Evolutionary conservation across 169 alveolate genomes (phyloP).

Genomic region (Plasmodium relictum): DNA sequence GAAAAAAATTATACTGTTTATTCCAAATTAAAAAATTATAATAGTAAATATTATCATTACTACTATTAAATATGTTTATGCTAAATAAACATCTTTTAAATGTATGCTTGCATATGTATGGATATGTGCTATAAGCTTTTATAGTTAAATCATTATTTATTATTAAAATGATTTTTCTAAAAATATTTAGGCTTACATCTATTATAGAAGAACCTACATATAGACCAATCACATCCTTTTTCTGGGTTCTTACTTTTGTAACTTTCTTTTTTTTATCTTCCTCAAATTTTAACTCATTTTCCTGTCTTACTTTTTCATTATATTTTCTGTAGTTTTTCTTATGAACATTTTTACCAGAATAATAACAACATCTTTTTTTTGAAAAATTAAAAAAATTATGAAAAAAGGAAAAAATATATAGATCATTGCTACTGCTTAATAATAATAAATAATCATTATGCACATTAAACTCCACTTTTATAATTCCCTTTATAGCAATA

Average conservation of each 20-base stretch:
- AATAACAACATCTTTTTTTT: conserved; percentile 45
- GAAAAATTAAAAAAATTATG: conserved; percentile 54
- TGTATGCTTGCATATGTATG: conserved; percentile 71
- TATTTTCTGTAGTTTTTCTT: background rate
- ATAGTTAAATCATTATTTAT: conserved; percentile 31
- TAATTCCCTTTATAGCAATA: conserved; percentile 49
- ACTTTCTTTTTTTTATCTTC: conserved; percentile 11
- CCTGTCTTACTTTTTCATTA: background rate
- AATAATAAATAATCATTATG: conserved; percentile 71
- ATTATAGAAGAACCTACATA: conserved; percentile 40
- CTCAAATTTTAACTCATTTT: background rate
- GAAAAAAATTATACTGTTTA: conserved; percentile 69
- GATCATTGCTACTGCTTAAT: conserved; percentile 23
- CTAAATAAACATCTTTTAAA: conserved; percentile 51
- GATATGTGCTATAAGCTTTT: conserved; percentile 54
- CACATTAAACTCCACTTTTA: conserved; percentile 48
- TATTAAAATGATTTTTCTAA: conserved; percentile 59
- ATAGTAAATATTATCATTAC: background rate
- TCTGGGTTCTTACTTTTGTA: background rate
- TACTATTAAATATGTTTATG: conserved; percentile 44
- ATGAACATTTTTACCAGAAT: conserved; percentile 57
- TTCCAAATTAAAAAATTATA: conserved; percentile 71
- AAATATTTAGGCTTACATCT: conserved; percentile 52
- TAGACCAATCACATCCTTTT: conserved; percentile 46
- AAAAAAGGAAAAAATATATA: conserved; percentile 75